Evolutionary conservation across 2,329 filamentous ascomycete species (phyloP), one percentile per base, ranked within the genome.

Genomic region (Phialophora expanda): DNA sequence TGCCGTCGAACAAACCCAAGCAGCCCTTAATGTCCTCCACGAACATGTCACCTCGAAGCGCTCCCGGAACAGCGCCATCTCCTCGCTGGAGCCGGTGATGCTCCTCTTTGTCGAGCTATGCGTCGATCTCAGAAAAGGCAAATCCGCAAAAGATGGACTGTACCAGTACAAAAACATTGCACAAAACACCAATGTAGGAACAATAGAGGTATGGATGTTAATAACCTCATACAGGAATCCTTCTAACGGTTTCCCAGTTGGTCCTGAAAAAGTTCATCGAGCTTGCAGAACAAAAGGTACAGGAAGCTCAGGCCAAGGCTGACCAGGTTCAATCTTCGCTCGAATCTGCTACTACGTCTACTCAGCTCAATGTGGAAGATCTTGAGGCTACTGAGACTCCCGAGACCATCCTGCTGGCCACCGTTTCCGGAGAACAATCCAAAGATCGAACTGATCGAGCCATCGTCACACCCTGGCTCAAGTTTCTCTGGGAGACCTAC

Each of bases 131-230:
- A 93, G 95, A 83, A 99, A 98, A 83, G 95, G 95, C 75, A 99
- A 99, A 82, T 87, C 95, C 68, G 95, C 94, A 80, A 99, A 99
- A 86, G 95, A 99, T 83, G 95, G 95, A 68, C 86, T 99, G 56
- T 99, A 98, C 80, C 95, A 97, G 80, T 99, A 99, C 87, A 99
- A 99, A 86, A 99, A 99, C 81, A 98, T 97, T 73, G 94, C 93
- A 63, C 95, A 99, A 81, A 99, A 99, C 83, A 97, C 94, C 74
- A 98, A 98, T 78, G 93, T 99, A 73, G 93, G 88, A 74, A 99
- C 95, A 68, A 99, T 99, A 78, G 95, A 98, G 88, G 90, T 92
- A 82, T 48, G 65, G 20, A 5, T n/a, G 32, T 17, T 60, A 41
- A 32, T 14, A 28, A n/a, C 12, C 20, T n/a, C 17, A 56, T 34